Evolutionary conservation across 352 stramenopile genomes (phyloP).

Genomic region (Pythium volutum): DNA sequence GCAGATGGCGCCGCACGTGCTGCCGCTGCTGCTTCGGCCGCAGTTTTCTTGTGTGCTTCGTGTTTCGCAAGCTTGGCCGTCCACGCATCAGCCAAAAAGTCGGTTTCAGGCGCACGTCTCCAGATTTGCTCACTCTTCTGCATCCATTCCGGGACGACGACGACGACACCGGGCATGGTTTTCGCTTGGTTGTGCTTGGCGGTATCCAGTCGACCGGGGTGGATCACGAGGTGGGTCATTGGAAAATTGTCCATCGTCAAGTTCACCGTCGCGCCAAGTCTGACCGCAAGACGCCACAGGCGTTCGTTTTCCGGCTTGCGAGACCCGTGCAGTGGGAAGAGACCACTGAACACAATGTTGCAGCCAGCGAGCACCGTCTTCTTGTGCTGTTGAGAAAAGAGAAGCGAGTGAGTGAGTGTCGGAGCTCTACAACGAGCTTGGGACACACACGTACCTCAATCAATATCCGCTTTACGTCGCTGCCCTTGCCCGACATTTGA

Average conservation of each 20-base stretch:
- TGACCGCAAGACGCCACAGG: conserved; percentile 69
- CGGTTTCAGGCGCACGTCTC: conserved; percentile 50
- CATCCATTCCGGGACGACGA: conserved; percentile 81
- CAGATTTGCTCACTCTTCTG: conserved; percentile 75
- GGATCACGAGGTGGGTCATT: conserved; percentile 83
- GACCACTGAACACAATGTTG: conserved; percentile 77
- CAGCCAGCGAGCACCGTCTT: conserved; percentile 57
- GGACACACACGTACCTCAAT: conserved; percentile 36
- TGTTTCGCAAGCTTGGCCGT: conserved; percentile 37
- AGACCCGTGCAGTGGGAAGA: conserved; percentile 62
- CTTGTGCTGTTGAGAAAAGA: conserved; percentile 44
- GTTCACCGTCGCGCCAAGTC: conserved; percentile 66
- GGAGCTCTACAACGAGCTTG: background rate
- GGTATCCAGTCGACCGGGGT: conserved; percentile 72
- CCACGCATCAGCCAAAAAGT: conserved; percentile 69
- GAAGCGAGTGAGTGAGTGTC: background rate
- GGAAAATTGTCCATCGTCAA: conserved; percentile 71
- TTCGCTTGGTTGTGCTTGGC: conserved; percentile 81
- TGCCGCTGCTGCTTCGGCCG: conserved; percentile 1
- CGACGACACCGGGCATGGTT: conserved; percentile 47
- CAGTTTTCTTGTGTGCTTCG: conserved; percentile 5
- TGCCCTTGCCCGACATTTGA: conserved; percentile 64
- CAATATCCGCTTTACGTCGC: conserved; percentile 69
- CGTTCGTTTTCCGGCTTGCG: conserved; percentile 65
- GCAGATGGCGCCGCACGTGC: background rate